Evolutionary conservation across 2,329 filamentous ascomycete genomes (phyloP), one percentile per base, ranked within the genome.

Genomic region (Epichloe typhina): DNA sequence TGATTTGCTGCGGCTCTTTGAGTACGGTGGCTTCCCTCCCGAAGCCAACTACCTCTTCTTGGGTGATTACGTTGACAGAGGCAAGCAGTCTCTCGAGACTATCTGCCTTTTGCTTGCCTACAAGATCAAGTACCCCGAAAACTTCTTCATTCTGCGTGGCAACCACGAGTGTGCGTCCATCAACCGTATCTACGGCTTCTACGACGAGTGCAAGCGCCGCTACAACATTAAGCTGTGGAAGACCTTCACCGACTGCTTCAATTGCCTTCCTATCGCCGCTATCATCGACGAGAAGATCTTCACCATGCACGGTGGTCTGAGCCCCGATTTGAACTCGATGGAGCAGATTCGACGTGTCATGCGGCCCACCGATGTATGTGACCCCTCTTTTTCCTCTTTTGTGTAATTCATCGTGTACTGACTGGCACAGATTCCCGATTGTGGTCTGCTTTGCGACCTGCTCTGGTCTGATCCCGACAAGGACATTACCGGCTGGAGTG

Each of bases 251-350:
- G 91, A 98, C 69, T 96, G 90, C 79, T 98, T 98, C 82, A 98
- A 98, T 78, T 96, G 89, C 73, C 73, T 97, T 65, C 91, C 91
- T 46, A 97, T 98, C 69, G 93, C 91, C 52, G 91, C 93, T 59
- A 98, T 98, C 72, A 96, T 98, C 62, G 91, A 95, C 65, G 93
- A 96, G 77, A 98, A 97, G 84, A 98, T 98, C 67, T 97, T 98
- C 76, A 96, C 90, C 66, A 96, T 98, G 91, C 93, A 98, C 72
- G 93, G 93, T 66, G 93, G 93, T 65, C 74, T 98, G 64, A 96
- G 89, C 70, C 93, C 93, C 43, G 93, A 96, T 67, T 77, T 98
- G 58, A 96, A 97, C 79, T 96, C 90, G 36, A 98, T 98, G 93
- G 93, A 98, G 76, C 91, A 98, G 76, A 98, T 98, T 62, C 88